A percentile compares a stretch with the other conserved stretches of the same genome.
phyloP scores from a whole-genome alignment of 1,284 basidiomycete genomes.

The Pseudozyma sp. region DNA sequence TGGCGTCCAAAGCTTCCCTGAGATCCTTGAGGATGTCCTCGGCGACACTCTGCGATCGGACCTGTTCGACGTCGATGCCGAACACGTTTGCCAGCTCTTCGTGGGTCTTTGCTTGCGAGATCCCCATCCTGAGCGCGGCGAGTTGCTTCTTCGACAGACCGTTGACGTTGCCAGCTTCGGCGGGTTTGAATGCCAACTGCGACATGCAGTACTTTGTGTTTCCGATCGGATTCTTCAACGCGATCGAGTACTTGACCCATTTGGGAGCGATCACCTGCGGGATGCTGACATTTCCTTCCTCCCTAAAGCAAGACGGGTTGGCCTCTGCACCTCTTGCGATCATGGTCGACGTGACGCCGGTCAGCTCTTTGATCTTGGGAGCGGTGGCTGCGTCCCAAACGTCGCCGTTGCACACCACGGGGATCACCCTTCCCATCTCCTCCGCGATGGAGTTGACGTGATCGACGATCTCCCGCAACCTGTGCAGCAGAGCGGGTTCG shows the following conservation, averaged over 20 bases:
- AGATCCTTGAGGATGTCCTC: slow-evolving; percentile 32
- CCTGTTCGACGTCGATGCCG: slow-evolving; percentile 35
- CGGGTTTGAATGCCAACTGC: slow-evolving; percentile 65
- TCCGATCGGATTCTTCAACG: slow-evolving; percentile 78
- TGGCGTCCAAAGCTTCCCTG: slow-evolving; percentile 17
- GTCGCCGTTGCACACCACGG: slow-evolving; percentile 94
- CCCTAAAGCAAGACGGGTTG: slow-evolving; percentile 88
- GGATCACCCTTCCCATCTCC: slow-evolving; percentile 73
- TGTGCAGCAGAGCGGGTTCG: slow-evolving; percentile 82
- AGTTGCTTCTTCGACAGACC: slow-evolving; percentile 42
- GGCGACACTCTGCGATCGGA: slow-evolving; percentile 22
- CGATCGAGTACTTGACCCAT: slow-evolving; percentile 56
- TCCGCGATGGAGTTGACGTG: slow-evolving; percentile 76
- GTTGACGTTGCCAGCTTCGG: slow-evolving; percentile 31
- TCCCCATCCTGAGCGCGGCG: slow-evolving; percentile 24
- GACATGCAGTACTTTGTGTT: slow-evolving; percentile 91
- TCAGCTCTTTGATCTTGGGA: slow-evolving; percentile 75
- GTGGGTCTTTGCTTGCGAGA: slow-evolving; percentile 51
- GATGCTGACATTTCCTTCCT: slow-evolving; percentile 59
- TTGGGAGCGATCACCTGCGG: slow-evolving; percentile 60
- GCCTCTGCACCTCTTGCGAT: slow-evolving; percentile 92
- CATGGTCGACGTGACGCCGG: slow-evolving; percentile 90
- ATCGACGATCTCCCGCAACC: slow-evolving; percentile 85
- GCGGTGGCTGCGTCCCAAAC: slow-evolving; percentile 84
- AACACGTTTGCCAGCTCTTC: slow-evolving; percentile 49